Conservation (phyloP, 257 asterid genomes). For the Primulina tabacum region DNA sequence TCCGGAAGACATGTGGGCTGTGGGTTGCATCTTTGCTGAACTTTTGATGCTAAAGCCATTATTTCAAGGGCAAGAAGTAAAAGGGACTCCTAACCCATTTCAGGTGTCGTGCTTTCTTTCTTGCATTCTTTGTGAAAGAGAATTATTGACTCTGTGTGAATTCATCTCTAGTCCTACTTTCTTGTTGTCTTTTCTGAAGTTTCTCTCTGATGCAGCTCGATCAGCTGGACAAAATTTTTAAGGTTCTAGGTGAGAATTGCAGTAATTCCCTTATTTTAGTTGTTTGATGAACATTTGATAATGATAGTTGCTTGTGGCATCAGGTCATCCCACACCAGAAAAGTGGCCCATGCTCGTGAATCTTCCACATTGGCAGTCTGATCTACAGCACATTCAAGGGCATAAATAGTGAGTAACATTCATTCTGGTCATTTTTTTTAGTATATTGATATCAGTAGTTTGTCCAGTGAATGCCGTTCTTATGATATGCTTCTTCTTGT, state of each 20-base stretch:
- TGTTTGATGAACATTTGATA: slow-evolving; percentile 10
- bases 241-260: slow-evolving; percentile 79
- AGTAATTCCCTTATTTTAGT: slow-evolving; percentile 20
- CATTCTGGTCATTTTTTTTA: slow-evolving; percentile 5
- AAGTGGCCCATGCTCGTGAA: slow-evolving; percentile 88
- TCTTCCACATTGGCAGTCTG: slow-evolving; percentile 97
- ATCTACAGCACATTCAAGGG: slow-evolving; percentile 80
- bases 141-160: slow-evolving; percentile 7
- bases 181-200: slow-evolving; percentile 23
- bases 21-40: slow-evolving; percentile 99
- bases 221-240: slow-evolving; percentile 96
- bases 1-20: slow-evolving; percentile 94
- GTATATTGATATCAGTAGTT: slow-evolving; percentile 18
- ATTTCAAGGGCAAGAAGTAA: slow-evolving; percentile 99
- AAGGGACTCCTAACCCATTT: slow-evolving; percentile 91
- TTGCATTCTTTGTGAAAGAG: slow-evolving; percentile 17
- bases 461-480: slow-evolving; percentile 17
- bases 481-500: not conserved
- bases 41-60: slow-evolving; percentile 94
- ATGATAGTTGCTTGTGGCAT: slow-evolving; percentile 30
- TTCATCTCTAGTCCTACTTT: slow-evolving; percentile 14
- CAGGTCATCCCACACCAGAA: slow-evolving; percentile 96
- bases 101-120: slow-evolving; percentile 51
- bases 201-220: slow-evolving; percentile 67
- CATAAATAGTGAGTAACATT: slow-evolving; percentile 72